Base-by-base conservation (phyloP, 2,329 filamentous ascomycete species). In the Ophiosphaerella narmari region DNA sequence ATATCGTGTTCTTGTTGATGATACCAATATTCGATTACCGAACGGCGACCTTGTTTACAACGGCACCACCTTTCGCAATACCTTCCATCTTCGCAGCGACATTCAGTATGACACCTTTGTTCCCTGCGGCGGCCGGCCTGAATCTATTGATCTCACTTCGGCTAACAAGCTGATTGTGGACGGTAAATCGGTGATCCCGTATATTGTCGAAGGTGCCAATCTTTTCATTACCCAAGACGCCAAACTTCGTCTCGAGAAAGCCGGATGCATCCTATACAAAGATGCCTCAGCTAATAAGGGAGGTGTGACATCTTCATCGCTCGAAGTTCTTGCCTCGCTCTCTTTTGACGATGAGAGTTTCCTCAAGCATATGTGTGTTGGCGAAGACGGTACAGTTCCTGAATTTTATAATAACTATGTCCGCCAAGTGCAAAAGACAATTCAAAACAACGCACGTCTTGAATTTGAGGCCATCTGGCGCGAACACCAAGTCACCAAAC, bases 391-490 rank as follows among this genome's bases (percentile, higher is more conserved):
- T 43, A 84, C 87, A 43, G 86, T 87, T 2, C 94, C 94, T 0
- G 83, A 87, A 43, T 99, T 99, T 81, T 99, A 99, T 83, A 82
- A 92, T 70, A 84, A 86, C 37, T 99, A 99, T 67, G 94, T 99
- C 65, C 89, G 88, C 72, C 84, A 91, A 67, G 94, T 99, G 2
- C 94, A 99, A 76, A 83, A 85, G 57, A 91, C 88, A 68, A 97
- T 99, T 72, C 86, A 90, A 74, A 86, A 91, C 64, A 99, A 99
- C 63, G 94, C 94, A 2, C 81, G 85, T 13, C 85, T 99, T 32
- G 94, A 99, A 75, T 99, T 99, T 63, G 94, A 99, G 77, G 94
- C 94, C 37, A 95, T 99, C 77, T 99, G 94, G 94, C 86, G 90
- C 59, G 94, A 99, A 75, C 86, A 96, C 70, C 86, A 94, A 75